Percentiles rank a stretch among this genome's conserved stretches.
Conservation (phyloP, 441 rosid genomes). For the Arabidopsis hybrid region DNA sequence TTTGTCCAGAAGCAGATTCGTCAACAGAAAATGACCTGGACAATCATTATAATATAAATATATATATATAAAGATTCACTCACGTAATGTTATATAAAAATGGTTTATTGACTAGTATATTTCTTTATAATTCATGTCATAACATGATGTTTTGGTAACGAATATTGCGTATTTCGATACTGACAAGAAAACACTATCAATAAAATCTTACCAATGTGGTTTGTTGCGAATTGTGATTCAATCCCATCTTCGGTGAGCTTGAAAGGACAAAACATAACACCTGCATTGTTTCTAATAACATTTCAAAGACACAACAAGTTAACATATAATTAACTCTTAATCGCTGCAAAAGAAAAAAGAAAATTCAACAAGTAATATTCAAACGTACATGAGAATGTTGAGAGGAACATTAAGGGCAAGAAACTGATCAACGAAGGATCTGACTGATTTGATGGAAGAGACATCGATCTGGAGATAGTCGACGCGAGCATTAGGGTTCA, state of each 20-base stretch:
- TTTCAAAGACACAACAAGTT: conserved; percentile 18
- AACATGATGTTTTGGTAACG: not conserved
- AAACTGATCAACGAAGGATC: conserved; percentile 58
- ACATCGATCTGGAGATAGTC: conserved; percentile 71
- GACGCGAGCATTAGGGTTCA: conserved; percentile 51
- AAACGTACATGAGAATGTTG: conserved; percentile 70
- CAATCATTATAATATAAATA: not conserved
- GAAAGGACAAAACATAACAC: conserved; percentile 86
- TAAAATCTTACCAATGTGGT: conserved; percentile 65
- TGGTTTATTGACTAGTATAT: not conserved
- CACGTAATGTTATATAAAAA: not conserved
- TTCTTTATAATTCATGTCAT: not conserved
- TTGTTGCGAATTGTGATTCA: conserved; percentile 82
- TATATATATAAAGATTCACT: not conserved
- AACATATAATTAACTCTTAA: not conserved
- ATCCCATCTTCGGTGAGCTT: conserved; percentile 77
- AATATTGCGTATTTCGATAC: not conserved
- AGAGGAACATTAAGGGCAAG: conserved; percentile 67
- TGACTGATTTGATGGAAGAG: conserved; percentile 63
- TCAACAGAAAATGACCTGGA: conserved; percentile 90
- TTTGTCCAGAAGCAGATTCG: conserved; percentile 80
- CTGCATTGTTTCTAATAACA: conserved; percentile 80
- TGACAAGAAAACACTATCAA: not conserved
- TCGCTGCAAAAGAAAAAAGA: not conserved
- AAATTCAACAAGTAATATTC: not conserved